Percentiles rank a stretch among this genome's conserved stretches.
These are phyloP conservation scores for Arabidopsis arenosa DNA, from an alignment of 345 rosid genomes.

Conservation along the genomic window DNA sequence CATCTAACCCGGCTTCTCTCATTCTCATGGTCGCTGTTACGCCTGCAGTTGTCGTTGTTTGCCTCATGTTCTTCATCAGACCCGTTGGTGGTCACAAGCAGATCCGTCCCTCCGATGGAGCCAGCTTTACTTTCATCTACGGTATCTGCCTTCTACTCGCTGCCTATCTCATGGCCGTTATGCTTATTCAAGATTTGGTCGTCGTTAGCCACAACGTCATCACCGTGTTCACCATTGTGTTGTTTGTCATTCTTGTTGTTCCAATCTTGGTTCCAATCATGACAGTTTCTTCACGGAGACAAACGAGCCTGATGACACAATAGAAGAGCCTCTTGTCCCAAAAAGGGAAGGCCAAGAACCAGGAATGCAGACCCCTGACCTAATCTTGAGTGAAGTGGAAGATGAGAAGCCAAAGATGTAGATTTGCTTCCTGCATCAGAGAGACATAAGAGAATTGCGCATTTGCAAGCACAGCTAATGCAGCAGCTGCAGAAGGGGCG, in stretches of 20 bases:
- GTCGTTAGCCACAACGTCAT: conserved; percentile 57
- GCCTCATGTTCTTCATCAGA: conserved; percentile 83
- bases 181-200: conserved; percentile 85
- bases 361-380: conserved; percentile 48
- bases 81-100: conserved; percentile 98
- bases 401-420: conserved; percentile 91
- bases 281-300: conserved; percentile 56
- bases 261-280: conserved; percentile 75
- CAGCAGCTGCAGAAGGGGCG: conserved; percentile 97
- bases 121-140: conserved; percentile 70
- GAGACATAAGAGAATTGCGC: conserved; percentile 81
- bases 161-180: conserved; percentile 84
- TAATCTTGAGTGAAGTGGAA: conserved; percentile 88
- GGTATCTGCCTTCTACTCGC: conserved; percentile 84
- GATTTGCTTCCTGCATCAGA: conserved; percentile 88
- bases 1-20: conserved; percentile 81
- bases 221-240: conserved; percentile 57
- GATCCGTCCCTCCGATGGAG: conserved; percentile 66
- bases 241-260: conserved; percentile 65
- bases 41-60: conserved; percentile 76
- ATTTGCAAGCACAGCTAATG: conserved; percentile 74
- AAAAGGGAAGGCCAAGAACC: conserved; percentile 55
- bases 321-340: conserved; percentile 68
- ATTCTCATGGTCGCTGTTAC: conserved; percentile 97
- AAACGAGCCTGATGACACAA: conserved; percentile 50